These are phyloP conservation scores for Claviceps capensis DNA, from an alignment of 2,329 filamentous ascomycete genomes.

Conservation along the genomic window DNA sequence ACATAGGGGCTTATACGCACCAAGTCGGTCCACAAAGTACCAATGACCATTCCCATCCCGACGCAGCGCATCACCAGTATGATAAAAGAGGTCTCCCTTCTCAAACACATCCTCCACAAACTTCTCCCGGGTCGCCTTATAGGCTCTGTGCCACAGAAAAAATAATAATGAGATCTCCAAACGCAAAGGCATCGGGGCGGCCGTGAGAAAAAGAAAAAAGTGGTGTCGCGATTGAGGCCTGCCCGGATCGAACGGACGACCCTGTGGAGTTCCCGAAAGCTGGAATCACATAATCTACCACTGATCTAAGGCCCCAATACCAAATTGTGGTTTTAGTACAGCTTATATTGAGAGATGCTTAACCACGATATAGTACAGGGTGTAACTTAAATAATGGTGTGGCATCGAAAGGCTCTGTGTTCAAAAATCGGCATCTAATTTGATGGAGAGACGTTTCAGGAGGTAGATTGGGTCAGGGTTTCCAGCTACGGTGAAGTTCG, in stretches of 20 bases:
- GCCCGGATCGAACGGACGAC: too few species aligned
- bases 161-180: too few species aligned
- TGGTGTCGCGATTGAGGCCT: too few species aligned
- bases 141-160: too few species aligned
- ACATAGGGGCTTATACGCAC: background rate
- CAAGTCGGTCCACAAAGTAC: constrained; percentile 47
- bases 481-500: too few species aligned
- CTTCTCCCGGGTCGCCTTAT: constrained; percentile 3
- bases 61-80: constrained; percentile 53
- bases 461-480: too few species aligned
- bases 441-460: too few species aligned
- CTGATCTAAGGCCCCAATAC: background rate
- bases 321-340: background rate
- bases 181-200: background rate
- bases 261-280: too few species aligned
- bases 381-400: too few species aligned
- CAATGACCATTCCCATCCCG: constrained; percentile 49
- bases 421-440: too few species aligned
- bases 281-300: constrained; percentile 1
- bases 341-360: background rate
- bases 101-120: constrained; percentile 24
- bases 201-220: background rate
- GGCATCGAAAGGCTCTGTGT: too few species aligned
- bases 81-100: constrained; percentile 55
- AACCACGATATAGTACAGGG: background rate